Base-by-base conservation (phyloP, 257 asterid genomes). In the Euphrasia confusa region DNA sequence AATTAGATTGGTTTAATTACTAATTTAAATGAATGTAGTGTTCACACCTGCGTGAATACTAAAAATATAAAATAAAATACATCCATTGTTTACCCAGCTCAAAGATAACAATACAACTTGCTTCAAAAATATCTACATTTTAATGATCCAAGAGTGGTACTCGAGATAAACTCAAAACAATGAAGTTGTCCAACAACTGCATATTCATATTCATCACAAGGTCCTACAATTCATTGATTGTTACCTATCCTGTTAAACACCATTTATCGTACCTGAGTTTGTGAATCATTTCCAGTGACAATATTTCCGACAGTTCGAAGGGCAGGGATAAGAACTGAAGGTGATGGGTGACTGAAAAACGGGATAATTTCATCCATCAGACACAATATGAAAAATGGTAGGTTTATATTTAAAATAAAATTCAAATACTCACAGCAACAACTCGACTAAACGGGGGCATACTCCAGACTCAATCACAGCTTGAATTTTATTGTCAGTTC, bases 261-360 rank as follows among this genome's bases (percentile, higher is more conserved):
- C 39, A 26, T 30, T 0, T 17, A 56, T 4, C 42, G 42, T 82
- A 87, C 97, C 97, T 90, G 90, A 66, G 97, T 90, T 72, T 90
- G 97, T 24, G 68, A 21, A 79, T 90, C 97, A 85, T 90, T 96
- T 71, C 97, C 97, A 1, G 97, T 90, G 40, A 90, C 96, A 79
- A 90, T 87, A 74, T 90, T 90, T 53, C 97, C 96, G 79, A 87
- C 90, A 2, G 97, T 80, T 47, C 95, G 85, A 45, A 90, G 86
- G 63, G 97, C 96, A 72, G 97, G 97, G 68, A 90, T 78, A 47
- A 90, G 81, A 55, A 90, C 97, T 49, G 97, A 81, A 7, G 88
- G 85, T 7, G 97, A 87, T 10, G 92, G 87, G 52, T 87, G 96
- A 30, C 97, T 87, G 79, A 65, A 78, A 83, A 48, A 53, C 53